A percentile compares a stretch with the other conserved stretches of the same genome.
Conservation (phyloP, 2,329 filamentous ascomycete genomes). For the Beauveria australis region DNA sequence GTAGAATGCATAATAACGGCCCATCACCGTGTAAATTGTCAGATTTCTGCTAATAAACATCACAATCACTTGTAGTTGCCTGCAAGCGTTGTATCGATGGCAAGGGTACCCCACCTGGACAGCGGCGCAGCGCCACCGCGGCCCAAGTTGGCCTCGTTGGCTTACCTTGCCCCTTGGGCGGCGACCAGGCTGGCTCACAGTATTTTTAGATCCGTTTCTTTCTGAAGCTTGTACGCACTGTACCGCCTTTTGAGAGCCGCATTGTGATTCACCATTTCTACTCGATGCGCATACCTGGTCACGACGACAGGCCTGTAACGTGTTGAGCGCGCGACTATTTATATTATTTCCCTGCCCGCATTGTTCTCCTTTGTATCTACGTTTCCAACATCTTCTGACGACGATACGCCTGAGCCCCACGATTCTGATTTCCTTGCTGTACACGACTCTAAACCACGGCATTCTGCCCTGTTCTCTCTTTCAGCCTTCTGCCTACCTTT, state of each 20-base stretch:
- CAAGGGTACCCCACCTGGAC: neutral
- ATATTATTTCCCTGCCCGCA: neutral
- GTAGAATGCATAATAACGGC: no score
- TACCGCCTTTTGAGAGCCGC: neutral
- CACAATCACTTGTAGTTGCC: no score
- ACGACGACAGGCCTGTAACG: neutral
- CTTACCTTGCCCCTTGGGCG: neutral
- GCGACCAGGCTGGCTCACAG: neutral
- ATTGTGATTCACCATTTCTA: neutral
- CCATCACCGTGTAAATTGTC: no score
- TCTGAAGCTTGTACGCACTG: neutral
- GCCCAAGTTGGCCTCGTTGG: slow-evolving; percentile 2
- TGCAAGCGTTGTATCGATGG: neutral
- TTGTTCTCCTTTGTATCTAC: neutral
- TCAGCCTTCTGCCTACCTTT: no score
- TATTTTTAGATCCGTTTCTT: neutral
- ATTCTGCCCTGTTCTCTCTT: neutral
- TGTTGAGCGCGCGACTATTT: neutral
- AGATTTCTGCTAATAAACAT: no score
- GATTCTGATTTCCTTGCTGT: neutral
- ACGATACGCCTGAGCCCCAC: neutral
- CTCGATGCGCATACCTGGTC: neutral
- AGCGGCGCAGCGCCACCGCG: neutral
- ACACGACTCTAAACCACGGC: neutral
- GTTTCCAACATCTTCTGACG: neutral